Percentiles rank a stretch among this genome's conserved stretches.
These are phyloP conservation scores for Paraphysoderma sedebokerense DNA, from an alignment of 371 early-diverging fungal genomes.

Conservation along the genomic window DNA sequence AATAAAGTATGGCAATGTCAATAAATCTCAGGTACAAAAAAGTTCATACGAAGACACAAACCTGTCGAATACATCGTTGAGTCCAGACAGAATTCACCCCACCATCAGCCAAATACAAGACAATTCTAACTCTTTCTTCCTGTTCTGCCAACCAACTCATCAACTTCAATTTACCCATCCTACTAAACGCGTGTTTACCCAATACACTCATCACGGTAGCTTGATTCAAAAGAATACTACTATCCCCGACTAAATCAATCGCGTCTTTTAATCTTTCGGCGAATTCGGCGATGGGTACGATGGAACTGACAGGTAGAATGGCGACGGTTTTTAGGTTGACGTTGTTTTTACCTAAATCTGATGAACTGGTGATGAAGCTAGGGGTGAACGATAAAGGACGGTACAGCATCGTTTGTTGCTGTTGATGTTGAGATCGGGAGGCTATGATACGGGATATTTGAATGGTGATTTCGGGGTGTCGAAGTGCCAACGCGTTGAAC, in stretches of 20 bases:
- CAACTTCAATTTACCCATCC: conserved; percentile 77
- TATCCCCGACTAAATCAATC: conserved; percentile 51
- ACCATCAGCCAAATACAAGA: conserved; percentile 86
- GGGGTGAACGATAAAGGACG: background rate
- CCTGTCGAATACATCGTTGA: conserved; percentile 84
- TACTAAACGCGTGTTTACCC: conserved; percentile 81
- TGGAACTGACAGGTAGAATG: conserved; percentile 65
- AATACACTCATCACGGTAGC: conserved; percentile 58
- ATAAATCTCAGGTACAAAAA: conserved; percentile 5
- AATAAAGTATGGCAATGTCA: conserved; percentile 2
- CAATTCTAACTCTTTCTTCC: conserved; percentile 70
- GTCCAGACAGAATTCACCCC: conserved; percentile 86
- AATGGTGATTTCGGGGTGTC: conserved; percentile 80
- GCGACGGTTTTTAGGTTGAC: conserved; percentile 83
- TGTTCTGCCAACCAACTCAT: conserved; percentile 82
- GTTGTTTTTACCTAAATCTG: conserved; percentile 49
- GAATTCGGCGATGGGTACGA: conserved; percentile 77
- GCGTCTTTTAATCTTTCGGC: conserved; percentile 60
- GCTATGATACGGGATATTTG: conserved; percentile 84
- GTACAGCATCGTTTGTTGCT: conserved; percentile 10
- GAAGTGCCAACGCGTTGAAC: conserved; percentile 71
- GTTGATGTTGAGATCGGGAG: conserved; percentile 36
- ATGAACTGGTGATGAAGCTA: background rate
- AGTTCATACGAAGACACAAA: background rate
- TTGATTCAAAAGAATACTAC: conserved; percentile 56